Evolutionary conservation across 192 early-diverging fungal genomes (phyloP).

Genomic region (Martensiomyces pterosporus): DNA sequence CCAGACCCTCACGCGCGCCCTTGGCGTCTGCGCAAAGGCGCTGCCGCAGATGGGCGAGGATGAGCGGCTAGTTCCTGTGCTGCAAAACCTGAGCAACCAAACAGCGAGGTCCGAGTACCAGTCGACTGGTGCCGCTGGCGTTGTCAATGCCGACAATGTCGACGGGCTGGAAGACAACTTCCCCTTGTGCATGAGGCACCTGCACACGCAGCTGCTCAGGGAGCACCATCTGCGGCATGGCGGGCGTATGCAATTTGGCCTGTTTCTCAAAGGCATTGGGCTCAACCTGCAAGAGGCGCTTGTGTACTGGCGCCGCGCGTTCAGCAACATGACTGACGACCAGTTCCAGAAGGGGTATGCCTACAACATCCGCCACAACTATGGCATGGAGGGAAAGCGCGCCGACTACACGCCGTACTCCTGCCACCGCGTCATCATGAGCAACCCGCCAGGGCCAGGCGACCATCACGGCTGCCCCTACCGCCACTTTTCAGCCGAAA

Average conservation of each 20-base stretch:
- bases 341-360: slow-evolving; percentile 91
- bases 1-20: slow-evolving; percentile 46
- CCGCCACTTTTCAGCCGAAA: slow-evolving; percentile 68
- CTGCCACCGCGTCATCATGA: slow-evolving; percentile 84
- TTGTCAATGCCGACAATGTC: slow-evolving; percentile 64
- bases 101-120: slow-evolving; percentile 68
- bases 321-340: slow-evolving; percentile 75
- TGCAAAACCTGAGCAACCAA: slow-evolving; percentile 82
- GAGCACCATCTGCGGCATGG: slow-evolving; percentile 83
- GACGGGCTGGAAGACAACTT: slow-evolving; percentile 67
- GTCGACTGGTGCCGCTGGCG: slow-evolving; percentile 48
- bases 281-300: slow-evolving; percentile 85
- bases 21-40: slow-evolving; percentile 66
- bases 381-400: slow-evolving; percentile 90
- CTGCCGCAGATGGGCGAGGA: slow-evolving; percentile 89
- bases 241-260: slow-evolving; percentile 84
- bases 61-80: slow-evolving; percentile 81
- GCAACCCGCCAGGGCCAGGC: slow-evolving; percentile 69
- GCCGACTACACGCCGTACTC: slow-evolving; percentile 73
- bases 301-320: slow-evolving; percentile 85
- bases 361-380: slow-evolving; percentile 95
- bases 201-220: slow-evolving; percentile 64
- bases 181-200: slow-evolving; percentile 87
- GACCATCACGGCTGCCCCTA: slow-evolving; percentile 98
- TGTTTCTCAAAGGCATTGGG: slow-evolving; percentile 95